These are phyloP conservation scores for Murraya koenigii DNA, from an alignment of 345 rosid species.

Conservation along the genomic window DNA sequence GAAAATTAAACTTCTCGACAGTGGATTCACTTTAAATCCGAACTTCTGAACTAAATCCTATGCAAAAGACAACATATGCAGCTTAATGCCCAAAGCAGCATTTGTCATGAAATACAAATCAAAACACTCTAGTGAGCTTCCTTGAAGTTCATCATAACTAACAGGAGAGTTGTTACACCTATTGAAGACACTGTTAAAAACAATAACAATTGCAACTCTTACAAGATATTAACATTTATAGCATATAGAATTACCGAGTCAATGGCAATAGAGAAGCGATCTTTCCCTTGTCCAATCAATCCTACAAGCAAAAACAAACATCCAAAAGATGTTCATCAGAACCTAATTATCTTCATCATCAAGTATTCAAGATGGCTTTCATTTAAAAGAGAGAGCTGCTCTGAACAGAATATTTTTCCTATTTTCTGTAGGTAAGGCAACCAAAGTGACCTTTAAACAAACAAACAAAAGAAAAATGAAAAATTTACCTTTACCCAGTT, in stretches of 20 bases:
- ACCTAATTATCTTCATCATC: not conserved
- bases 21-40: slow-evolving; percentile 1
- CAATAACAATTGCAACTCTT: not conserved
- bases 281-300: slow-evolving; percentile 58
- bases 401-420: too few relatives aligned
- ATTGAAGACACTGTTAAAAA: not conserved
- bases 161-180: not conserved
- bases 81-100: slow-evolving; percentile 2
- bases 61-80: not conserved
- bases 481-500: slow-evolving; percentile 62
- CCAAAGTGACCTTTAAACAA: not conserved
- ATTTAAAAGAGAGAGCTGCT: too few relatives aligned
- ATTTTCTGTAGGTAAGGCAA: too few relatives aligned
- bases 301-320: slow-evolving; percentile 43
- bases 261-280: slow-evolving; percentile 66
- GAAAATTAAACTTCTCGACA: not conserved
- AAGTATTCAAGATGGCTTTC: not conserved
- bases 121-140: not conserved
- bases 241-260: slow-evolving; percentile 59
- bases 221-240: slow-evolving; percentile 8
- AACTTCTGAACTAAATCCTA: not conserved
- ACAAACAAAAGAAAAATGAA: not conserved
- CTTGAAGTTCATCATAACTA: not conserved
- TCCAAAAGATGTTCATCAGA: not conserved
- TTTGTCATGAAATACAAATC: not conserved